These are phyloP conservation scores for Flaveria brownii DNA, from an alignment of 129 eudicot genomes.

Conservation along the genomic window DNA sequence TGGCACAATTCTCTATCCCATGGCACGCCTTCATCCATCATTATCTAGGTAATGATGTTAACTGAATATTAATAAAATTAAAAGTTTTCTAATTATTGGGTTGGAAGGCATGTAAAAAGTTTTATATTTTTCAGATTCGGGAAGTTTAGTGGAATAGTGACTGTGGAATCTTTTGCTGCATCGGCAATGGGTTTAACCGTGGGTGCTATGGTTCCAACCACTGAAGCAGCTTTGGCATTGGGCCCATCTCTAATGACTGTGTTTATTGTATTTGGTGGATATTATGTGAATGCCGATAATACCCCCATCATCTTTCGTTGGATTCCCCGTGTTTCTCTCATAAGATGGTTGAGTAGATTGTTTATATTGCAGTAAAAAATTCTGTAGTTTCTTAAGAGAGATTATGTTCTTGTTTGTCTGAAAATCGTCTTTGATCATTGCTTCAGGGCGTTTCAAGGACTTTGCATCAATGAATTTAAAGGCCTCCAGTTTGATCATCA, in stretches of 20 bases:
- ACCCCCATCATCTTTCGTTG: constrained; percentile 96
- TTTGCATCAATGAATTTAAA: constrained; percentile 89
- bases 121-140: constrained; percentile 60
- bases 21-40: constrained; percentile 92
- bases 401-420: constrained; percentile 1
- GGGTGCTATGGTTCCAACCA: constrained; percentile 95
- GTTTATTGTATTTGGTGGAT: constrained; percentile 95
- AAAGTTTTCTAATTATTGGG: background rate
- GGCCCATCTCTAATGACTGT: constrained; percentile 99
- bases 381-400: constrained; percentile 6
- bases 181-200: constrained; percentile 99
- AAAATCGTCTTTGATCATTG: constrained; percentile 1
- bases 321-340: constrained; percentile 95
- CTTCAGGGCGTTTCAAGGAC: constrained; percentile 97
- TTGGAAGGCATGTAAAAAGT: constrained; percentile 9
- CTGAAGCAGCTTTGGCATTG: constrained; percentile 96
- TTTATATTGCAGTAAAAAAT: background rate
- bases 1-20: constrained; percentile 90
- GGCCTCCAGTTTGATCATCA: constrained; percentile 88
- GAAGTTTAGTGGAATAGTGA: constrained; percentile 87
- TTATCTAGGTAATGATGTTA: constrained; percentile 64
- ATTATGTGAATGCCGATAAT: constrained; percentile 89
- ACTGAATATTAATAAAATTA: background rate
- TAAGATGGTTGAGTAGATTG: constrained; percentile 67
- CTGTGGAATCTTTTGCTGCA: constrained; percentile 92